Evolutionary conservation across 768 basidiomycete genomes (phyloP), one percentile per base, ranked within the genome.

Genomic region (Amanita exitialis): DNA sequence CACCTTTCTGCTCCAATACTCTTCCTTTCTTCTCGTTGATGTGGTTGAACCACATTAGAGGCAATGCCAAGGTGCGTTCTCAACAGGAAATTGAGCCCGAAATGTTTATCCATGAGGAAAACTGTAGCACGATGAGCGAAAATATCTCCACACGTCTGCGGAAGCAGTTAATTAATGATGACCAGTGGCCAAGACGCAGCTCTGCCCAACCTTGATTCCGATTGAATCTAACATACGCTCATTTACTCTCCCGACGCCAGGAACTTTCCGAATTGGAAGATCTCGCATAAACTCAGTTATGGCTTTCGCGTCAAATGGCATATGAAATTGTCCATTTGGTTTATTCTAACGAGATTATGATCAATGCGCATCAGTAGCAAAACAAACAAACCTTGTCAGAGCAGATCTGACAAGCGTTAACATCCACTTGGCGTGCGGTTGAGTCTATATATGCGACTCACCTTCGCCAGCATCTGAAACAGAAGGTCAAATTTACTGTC

Each of bases 1-100:
- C 58, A 90, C 88, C 88, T 72, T 70, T 99, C 96, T 27, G 85
- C 80, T 1, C 96, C 95, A 32, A 98, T 90, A 54, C 90, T 92
- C 69, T 94, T 97, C 44, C 86, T 72, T 58, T 91, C 90, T 54
- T 90, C 87, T 55, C 95, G 72, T 54, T 73, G 74, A 42, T 79
- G 71, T 4, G 91, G 84, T 51, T 82, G 71, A 25, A 97, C 91
- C 9, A 77, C 66, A 57, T 92, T 97, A 1, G 85, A 88, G 1
- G 86, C 83, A 35, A 97, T 80, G 1, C 96, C 96, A 9, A 97
- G 80, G 64, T 91, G 79, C 0, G 84, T 85, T 54, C 75, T 78
- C 39, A 96, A 75, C 32, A 98, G 72, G 58, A 82, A 86, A 25
- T 72, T 64, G 30, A 90, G 70, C 8, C 89, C 90, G 58, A 95